Conservation (phyloP, 345 rosid genomes). For the Sonneratia alba region DNA sequence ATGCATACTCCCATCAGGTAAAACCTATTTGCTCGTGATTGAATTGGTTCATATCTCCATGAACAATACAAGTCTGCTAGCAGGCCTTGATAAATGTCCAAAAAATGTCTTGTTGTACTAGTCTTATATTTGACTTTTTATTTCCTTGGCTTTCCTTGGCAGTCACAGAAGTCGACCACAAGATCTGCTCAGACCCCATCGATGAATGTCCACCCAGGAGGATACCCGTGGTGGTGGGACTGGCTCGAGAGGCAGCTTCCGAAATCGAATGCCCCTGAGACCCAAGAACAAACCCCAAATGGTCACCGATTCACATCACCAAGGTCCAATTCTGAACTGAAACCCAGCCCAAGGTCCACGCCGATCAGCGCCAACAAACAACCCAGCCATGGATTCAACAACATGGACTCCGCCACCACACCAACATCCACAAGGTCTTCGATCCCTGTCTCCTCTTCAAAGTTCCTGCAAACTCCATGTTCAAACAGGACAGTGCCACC, state of each 20-base stretch:
- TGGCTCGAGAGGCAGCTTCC: constrained; percentile 47
- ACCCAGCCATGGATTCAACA: constrained; percentile 31
- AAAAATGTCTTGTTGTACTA: too few relatives aligned
- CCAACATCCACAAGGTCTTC: constrained; percentile 71
- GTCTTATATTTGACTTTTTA: too few relatives aligned
- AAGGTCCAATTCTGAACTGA: constrained; percentile 37
- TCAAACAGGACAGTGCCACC: constrained; percentile 21
- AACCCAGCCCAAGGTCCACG: constrained; percentile 46
- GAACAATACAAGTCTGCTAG: not conserved
- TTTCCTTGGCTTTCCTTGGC: not conserved
- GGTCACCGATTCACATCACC: constrained; percentile 43
- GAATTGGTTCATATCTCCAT: not conserved
- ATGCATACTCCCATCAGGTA: constrained; percentile 89
- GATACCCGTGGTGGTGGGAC: constrained; percentile 93
- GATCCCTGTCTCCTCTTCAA: constrained; percentile 25
- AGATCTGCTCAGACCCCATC: constrained; percentile 33
- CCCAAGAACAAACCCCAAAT: constrained; percentile 33
- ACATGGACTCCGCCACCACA: constrained; percentile 47
- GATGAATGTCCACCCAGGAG: constrained; percentile 35
- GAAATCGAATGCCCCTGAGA: constrained; percentile 18
- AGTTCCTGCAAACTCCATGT: constrained; percentile 41
- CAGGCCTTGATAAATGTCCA: too few relatives aligned
- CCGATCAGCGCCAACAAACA: constrained; percentile 30
- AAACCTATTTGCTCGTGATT: not conserved
- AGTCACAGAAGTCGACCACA: constrained; percentile 55